Conservation (phyloP, 345 rosid genomes). For the Linum usitatissimum region DNA sequence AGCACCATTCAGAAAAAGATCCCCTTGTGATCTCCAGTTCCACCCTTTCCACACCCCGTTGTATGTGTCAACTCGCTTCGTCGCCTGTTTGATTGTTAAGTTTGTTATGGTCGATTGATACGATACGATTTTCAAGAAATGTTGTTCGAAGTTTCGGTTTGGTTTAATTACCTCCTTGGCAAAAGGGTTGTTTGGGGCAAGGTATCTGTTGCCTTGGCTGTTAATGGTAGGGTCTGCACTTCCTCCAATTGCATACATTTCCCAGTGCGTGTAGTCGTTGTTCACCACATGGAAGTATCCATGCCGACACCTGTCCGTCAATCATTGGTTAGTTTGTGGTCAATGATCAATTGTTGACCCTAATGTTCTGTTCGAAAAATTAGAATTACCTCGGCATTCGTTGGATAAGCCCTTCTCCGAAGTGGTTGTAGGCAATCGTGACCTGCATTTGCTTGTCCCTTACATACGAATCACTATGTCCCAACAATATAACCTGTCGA, state of each 20-base stretch:
- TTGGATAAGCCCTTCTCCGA: constrained; percentile 2
- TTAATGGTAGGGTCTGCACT: constrained; percentile 2
- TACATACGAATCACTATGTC: constrained; percentile 1
- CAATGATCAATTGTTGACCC: background rate
- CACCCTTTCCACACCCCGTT: background rate
- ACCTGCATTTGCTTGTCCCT: constrained; percentile 6
- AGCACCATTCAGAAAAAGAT: background rate
- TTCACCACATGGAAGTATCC: constrained; percentile 7
- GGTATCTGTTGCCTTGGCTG: constrained; percentile 4
- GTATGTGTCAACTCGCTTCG: background rate
- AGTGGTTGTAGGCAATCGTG: background rate
- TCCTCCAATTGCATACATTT: constrained; percentile 2
- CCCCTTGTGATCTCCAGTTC: constrained; percentile 7
- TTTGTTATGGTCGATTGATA: background rate
- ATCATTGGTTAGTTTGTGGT: background rate
- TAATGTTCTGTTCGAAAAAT: background rate
- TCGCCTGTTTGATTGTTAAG: background rate
- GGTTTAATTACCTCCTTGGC: background rate
- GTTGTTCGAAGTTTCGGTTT: background rate
- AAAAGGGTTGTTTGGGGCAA: constrained; percentile 2
- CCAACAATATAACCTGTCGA: background rate
- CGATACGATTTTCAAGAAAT: background rate
- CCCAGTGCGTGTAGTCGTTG: constrained; percentile 6
- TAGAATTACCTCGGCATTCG: constrained; percentile 1
- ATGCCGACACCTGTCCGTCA: constrained; percentile 1